Evolutionary conservation across 352 stramenopile species (phyloP).

Genomic region (Bremia lactucae): DNA sequence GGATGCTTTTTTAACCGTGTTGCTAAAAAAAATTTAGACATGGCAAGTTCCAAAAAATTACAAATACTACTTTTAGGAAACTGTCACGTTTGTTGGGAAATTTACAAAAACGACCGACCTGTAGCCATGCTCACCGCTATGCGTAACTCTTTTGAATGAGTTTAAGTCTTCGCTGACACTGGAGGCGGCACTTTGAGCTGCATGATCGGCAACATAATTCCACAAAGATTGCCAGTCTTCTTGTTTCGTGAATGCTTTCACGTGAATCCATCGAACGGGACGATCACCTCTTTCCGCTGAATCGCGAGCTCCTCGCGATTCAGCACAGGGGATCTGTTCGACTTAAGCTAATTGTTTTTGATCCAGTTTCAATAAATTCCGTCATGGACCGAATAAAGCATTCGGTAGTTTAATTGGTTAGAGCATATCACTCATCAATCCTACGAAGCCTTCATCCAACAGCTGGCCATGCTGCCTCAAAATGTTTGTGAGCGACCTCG

Average conservation of each 20-base stretch:
- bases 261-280: slow-evolving; percentile 48
- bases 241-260: slow-evolving; percentile 51
- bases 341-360: slow-evolving; percentile 54
- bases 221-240: slow-evolving; percentile 59
- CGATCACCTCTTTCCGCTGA: slow-evolving; percentile 29
- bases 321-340: slow-evolving; percentile 34
- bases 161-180: slow-evolving; percentile 5
- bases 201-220: slow-evolving; percentile 58
- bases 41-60: too few species aligned
- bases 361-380: slow-evolving; percentile 57
- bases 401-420: too few species aligned
- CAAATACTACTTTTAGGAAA: too few species aligned
- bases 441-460: slow-evolving; percentile 56
- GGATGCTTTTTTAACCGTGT: too few species aligned
- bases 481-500: too few species aligned
- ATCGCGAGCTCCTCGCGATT: slow-evolving; percentile 61
- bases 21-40: too few species aligned
- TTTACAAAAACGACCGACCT: too few species aligned
- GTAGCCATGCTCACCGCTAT: too few species aligned
- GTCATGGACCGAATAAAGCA: slow-evolving; percentile 78
- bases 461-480: slow-evolving; percentile 38
- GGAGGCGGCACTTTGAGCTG: slow-evolving; percentile 25
- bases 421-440: slow-evolving; percentile 69
- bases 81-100: too few species aligned
- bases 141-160: too few species aligned